phyloP scores from a whole-genome alignment of 306 rosid genomes.

The Cucumis hystrix region DNA sequence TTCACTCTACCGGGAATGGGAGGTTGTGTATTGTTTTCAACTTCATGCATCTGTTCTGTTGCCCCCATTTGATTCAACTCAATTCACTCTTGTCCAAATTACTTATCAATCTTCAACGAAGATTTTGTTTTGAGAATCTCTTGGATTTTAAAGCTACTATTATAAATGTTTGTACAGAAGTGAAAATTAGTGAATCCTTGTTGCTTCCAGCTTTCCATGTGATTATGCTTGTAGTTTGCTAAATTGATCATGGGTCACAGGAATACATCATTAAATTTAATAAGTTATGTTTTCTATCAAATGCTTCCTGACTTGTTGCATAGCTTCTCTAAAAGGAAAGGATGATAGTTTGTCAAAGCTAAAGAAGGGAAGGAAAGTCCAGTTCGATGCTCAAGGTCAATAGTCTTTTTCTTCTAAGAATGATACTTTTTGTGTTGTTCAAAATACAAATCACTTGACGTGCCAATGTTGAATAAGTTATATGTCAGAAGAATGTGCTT shows the following conservation, averaged over 20 bases:
- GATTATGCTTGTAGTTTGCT: neutral
- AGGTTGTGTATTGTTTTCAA: neutral
- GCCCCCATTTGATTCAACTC: neutral
- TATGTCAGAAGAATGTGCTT: neutral
- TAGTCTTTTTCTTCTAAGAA: neutral
- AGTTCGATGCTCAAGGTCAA: conserved; percentile 54
- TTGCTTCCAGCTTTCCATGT: neutral
- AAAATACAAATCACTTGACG: neutral
- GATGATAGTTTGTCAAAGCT: conserved; percentile 60
- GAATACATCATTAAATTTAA: neutral
- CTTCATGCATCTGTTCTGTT: neutral
- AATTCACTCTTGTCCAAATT: neutral
- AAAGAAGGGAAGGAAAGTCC: conserved; percentile 57
- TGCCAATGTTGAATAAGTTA: too few species aligned
- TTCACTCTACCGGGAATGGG: neutral
- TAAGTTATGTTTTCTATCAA: neutral
- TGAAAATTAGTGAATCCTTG: neutral
- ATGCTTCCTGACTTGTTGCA: conserved; percentile 6
- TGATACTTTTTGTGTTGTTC: neutral
- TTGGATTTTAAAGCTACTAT: neutral
- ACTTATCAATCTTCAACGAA: neutral
- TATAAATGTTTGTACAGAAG: neutral
- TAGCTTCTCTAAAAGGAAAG: conserved; percentile 55
- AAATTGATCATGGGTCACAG: neutral
- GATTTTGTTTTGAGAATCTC: neutral